Conservation (phyloP, 2,329 filamentous ascomycete genomes). For the Penicillium sp. region DNA sequence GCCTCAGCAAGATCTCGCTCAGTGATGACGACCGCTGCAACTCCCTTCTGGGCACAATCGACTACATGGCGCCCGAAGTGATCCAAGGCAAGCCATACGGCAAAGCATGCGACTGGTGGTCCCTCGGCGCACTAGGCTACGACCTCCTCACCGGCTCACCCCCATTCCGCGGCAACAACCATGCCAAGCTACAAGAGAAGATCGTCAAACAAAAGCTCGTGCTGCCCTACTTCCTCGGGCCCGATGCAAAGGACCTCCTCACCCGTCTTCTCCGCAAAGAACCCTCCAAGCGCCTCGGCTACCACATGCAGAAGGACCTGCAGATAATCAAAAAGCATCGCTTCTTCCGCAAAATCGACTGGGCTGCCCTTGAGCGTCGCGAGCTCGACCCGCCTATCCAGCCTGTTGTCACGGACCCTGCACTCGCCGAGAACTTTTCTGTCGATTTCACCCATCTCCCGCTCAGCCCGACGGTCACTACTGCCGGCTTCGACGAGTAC, state of each 20-base stretch:
- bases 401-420: constrained; percentile 88
- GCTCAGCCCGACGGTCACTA: constrained; percentile 59
- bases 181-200: constrained; percentile 90
- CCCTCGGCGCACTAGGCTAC: constrained; percentile 81
- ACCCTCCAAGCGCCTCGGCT: constrained; percentile 77
- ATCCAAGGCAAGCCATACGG: constrained; percentile 81
- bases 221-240: constrained; percentile 80
- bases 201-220: constrained; percentile 86
- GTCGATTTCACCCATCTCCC: constrained; percentile 81
- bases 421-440: constrained; percentile 91
- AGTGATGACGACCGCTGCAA: constrained; percentile 64
- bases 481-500: constrained; percentile 23
- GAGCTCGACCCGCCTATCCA: constrained; percentile 82
- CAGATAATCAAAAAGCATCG: constrained; percentile 78
- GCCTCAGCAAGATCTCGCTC: constrained; percentile 85
- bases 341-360: constrained; percentile 96
- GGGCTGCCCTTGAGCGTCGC: constrained; percentile 72
- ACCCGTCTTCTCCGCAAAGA: constrained; percentile 86
- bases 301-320: constrained; percentile 81
- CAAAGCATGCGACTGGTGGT: constrained; percentile 97
- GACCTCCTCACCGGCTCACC: constrained; percentile 87
- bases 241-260: constrained; percentile 88
- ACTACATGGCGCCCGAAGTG: constrained; percentile 98
- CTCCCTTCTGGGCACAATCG: constrained; percentile 85
- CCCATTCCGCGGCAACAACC: constrained; percentile 82